Conservation (phyloP, 2,329 filamentous ascomycete genomes). For the Rhinocladiella similis region DNA sequence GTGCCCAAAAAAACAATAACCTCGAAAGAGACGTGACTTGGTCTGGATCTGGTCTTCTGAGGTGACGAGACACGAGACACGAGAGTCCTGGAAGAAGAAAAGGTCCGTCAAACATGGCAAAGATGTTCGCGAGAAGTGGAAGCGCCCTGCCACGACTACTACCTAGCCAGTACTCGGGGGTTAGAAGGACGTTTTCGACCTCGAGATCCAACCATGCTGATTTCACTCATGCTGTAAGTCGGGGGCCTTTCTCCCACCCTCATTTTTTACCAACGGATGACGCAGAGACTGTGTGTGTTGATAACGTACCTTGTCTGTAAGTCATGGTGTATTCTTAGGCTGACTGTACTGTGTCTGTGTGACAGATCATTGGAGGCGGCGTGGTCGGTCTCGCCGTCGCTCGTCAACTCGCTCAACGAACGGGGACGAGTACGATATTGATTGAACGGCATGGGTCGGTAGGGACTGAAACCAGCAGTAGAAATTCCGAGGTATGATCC, state of each 20-base stretch:
- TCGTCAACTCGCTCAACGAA: slow-evolving; percentile 64
- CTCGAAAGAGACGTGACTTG: too few relatives aligned
- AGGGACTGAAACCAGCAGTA: slow-evolving; percentile 83
- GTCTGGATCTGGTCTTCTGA: too few relatives aligned
- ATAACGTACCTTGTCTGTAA: too few relatives aligned
- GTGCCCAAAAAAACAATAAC: too few relatives aligned
- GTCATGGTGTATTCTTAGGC: slow-evolving; percentile 1
- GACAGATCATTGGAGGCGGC: slow-evolving; percentile 64
- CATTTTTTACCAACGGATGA: too few relatives aligned
- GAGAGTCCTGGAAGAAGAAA: too few relatives aligned
- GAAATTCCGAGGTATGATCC: slow-evolving; percentile 73
- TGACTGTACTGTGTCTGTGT: background rate
- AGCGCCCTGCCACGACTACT: background rate
- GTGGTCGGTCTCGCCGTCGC: slow-evolving; percentile 81
- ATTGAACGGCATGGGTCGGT: slow-evolving; percentile 75
- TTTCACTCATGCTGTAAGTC: slow-evolving; percentile 62
- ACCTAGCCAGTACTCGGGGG: background rate
- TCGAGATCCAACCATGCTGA: slow-evolving; percentile 48
- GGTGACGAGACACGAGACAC: too few relatives aligned
- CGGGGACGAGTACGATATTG: slow-evolving; percentile 67
- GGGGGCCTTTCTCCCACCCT: background rate
- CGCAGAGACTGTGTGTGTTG: too few relatives aligned
- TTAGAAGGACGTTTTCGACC: slow-evolving; percentile 43
- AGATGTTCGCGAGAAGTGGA: background rate
- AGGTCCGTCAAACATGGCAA: background rate